These are phyloP conservation scores for Saprolegnia diclina DNA, from an alignment of 352 stramenopile genomes.

Conservation along the genomic window DNA sequence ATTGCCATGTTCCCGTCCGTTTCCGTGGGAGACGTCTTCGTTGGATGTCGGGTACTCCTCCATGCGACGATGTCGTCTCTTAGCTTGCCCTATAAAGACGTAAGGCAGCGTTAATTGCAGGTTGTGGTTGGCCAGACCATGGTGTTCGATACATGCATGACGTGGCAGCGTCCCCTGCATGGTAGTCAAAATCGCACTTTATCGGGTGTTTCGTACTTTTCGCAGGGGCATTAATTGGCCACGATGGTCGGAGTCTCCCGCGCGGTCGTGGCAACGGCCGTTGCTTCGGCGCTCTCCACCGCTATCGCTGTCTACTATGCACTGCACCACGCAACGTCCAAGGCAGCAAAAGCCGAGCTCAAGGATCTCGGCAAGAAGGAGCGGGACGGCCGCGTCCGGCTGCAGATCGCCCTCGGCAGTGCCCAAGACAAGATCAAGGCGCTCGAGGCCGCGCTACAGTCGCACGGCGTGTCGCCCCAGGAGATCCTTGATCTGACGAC, in stretches of 20 bases:
- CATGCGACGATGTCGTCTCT: too few relatives aligned
- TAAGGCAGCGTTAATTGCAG: too few relatives aligned
- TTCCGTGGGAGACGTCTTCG: too few relatives aligned
- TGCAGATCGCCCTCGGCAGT: conserved; percentile 21
- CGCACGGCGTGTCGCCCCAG: neutral
- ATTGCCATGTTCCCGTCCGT: too few relatives aligned
- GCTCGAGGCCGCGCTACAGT: conserved; percentile 10
- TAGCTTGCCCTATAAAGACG: too few relatives aligned
- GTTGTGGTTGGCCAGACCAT: too few relatives aligned
- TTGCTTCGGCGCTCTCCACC: neutral
- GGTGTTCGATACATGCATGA: neutral
- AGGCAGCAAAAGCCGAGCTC: conserved; percentile 9
- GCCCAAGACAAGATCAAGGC: conserved; percentile 20
- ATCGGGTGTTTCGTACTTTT: neutral
- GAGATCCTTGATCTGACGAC: neutral
- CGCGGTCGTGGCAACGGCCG: neutral
- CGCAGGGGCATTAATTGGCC: neutral
- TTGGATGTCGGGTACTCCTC: too few relatives aligned
- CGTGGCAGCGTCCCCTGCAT: neutral
- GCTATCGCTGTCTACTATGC: conserved; percentile 6
- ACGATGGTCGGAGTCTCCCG: neutral
- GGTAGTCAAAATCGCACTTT: neutral
- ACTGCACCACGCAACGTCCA: neutral
- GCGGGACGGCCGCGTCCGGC: conserved; percentile 20
- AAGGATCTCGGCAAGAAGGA: conserved; percentile 18